Conservation (phyloP, 129 eudicot species). For the Flaveria robusta region DNA sequence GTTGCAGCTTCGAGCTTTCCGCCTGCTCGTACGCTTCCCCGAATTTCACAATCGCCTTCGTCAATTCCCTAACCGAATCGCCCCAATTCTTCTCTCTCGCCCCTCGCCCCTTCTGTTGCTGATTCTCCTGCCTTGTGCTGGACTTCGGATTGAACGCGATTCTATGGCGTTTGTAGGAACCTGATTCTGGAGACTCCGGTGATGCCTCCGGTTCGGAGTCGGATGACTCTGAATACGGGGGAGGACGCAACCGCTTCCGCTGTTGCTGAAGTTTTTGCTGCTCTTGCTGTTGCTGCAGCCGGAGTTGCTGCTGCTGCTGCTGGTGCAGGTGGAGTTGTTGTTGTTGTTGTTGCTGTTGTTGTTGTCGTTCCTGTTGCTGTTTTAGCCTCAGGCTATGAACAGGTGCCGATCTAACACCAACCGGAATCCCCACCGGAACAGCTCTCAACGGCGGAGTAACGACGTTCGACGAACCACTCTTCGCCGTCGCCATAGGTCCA, state of each 20-base stretch:
- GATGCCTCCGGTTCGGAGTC: constrained; percentile 68
- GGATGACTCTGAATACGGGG: constrained; percentile 53
- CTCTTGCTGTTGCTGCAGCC: neutral
- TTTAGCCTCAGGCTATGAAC: constrained; percentile 41
- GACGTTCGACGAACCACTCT: constrained; percentile 19
- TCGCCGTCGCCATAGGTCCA: constrained; percentile 49
- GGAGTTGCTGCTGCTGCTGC: neutral
- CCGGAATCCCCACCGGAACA: constrained; percentile 77
- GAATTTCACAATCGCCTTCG: constrained; percentile 62
- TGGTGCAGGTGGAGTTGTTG: constrained; percentile 10
- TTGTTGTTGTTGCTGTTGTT: constrained; percentile 2
- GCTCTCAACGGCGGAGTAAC: constrained; percentile 23
- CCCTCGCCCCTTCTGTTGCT: constrained; percentile 28
- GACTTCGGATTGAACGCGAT: constrained; percentile 17
- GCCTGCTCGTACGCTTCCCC: constrained; percentile 75
- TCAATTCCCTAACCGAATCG: constrained; percentile 63
- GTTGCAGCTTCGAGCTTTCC: constrained; percentile 68
- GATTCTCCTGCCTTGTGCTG: constrained; percentile 13
- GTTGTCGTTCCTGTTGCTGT: constrained; percentile 42
- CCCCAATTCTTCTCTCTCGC: constrained; percentile 57
- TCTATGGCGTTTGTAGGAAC: constrained; percentile 52
- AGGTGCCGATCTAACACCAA: constrained; percentile 63
- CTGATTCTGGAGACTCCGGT: constrained; percentile 62
- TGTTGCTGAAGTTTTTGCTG: neutral
- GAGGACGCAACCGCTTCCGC: constrained; percentile 37